A percentile compares a stretch with the other conserved stretches of the same genome.
Conservation (phyloP, 257 asterid genomes). For the Solanum chmielewskii region DNA sequence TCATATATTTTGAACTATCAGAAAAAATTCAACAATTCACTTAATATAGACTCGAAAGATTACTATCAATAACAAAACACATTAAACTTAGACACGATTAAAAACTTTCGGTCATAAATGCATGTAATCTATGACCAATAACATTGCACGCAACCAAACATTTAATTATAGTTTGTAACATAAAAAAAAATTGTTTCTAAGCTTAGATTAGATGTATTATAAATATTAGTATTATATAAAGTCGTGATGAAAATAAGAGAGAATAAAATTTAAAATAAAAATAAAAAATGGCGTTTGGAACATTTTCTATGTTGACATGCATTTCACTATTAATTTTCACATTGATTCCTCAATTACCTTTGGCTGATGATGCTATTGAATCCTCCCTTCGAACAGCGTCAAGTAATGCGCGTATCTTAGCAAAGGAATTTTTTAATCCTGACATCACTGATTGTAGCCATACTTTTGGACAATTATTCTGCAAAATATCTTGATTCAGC, state of each 20-base stretch:
- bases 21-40: neutral
- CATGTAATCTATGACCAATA: neutral
- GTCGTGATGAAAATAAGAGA: neutral
- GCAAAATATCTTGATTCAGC: neutral
- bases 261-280: no score
- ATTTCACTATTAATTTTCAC: neutral
- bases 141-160: neutral
- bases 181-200: neutral
- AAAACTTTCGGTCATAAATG: neutral
- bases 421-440: neutral
- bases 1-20: no score
- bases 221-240: neutral
- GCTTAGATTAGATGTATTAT: neutral
- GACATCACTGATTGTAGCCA: neutral
- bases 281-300: neutral
- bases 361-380: neutral
- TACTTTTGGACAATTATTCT: neutral
- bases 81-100: neutral
- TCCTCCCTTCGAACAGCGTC: neutral
- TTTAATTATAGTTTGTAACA: neutral
- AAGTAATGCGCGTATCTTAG: neutral
- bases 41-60: no score
- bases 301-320: no score
- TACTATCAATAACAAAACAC: neutral
- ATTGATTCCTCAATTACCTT: neutral